Base-by-base conservation (phyloP, 129 eudicot species). In the Flaveria brownii region DNA sequence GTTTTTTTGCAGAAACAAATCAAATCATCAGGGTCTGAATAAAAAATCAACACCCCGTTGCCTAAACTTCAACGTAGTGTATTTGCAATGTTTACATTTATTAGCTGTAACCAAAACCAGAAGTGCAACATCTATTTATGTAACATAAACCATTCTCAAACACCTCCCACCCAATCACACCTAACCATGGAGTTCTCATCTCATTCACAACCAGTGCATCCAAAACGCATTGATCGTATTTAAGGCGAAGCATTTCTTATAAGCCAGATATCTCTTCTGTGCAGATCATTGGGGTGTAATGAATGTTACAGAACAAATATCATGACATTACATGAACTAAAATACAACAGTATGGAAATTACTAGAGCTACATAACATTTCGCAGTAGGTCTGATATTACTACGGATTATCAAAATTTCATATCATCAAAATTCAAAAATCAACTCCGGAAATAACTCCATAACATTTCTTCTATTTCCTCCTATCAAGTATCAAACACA, bases 401-500 rank as follows among this genome's bases (percentile, higher is more conserved):
- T 1, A 59, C 15, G 9, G 18, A 43, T 56, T 6, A 69, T 10
- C 8, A 42, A 59, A 56, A 7, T 9, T 47, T 45, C 15, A 78
- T n/a, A 77, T 42, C 42, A 30, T 25, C 1, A 22, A 59, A 55
- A 3, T 41, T 23, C 28, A 65, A 59, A 55, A 3, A 54, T 23
- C 28, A 76, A 64, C 20, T 64, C 26, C 45, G 23, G 16, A 59
- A 47, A 23, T 47, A 63, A 49, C 22, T 47, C 64, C 1, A n/a
- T 74, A 52, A 49, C 22, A 6, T 3, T 14, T 47, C 41, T 16
- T 2, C 41, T 26, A 28, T 71, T 71, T 59, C 67, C 80, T 71
- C 78, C 55, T 3, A 79, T 75, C 70, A 42, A 14, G 16, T 3
- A 79, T 75, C 70, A 42, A 14, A 22, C 71, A 6, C 70, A n/a